phyloP scores from a whole-genome alignment of 495 filamentous ascomycete genomes.

The Usnea hakonensis region DNA sequence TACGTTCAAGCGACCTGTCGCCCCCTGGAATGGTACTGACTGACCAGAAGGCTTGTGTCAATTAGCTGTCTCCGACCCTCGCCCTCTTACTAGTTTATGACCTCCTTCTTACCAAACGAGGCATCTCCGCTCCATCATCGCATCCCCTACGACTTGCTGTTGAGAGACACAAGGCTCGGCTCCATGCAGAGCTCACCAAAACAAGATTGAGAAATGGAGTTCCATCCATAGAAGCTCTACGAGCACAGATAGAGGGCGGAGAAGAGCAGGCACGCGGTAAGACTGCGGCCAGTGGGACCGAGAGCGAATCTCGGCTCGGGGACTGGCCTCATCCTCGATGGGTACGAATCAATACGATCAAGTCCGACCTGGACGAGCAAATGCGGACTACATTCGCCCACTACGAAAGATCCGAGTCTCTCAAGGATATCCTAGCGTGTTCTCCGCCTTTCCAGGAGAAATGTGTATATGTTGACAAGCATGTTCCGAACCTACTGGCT shows the following conservation, averaged over 20 bases:
- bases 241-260: conserved; percentile 42
- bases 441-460: conserved; percentile 20
- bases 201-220: conserved; percentile 65
- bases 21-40: conserved; percentile 29
- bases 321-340: conserved; percentile 59
- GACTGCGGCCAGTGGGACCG: too few relatives aligned
- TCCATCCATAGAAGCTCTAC: conserved; percentile 54
- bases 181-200: conserved; percentile 74
- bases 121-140: conserved; percentile 65
- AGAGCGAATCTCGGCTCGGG: background rate
- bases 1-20: conserved; percentile 29
- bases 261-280: conserved; percentile 9
- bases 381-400: conserved; percentile 57
- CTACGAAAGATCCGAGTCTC: conserved; percentile 42
- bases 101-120: conserved; percentile 67
- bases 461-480: conserved; percentile 55
- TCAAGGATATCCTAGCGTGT: conserved; percentile 36
- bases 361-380: conserved; percentile 59
- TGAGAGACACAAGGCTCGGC: conserved; percentile 69
- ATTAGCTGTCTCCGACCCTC: conserved; percentile 70
- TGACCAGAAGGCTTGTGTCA: conserved; percentile 31
- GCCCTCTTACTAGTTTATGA: conserved; percentile 82
- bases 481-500: conserved; percentile 78
- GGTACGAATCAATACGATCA: conserved; percentile 79
- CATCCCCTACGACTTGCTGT: conserved; percentile 71